Percentiles rank a stretch among this genome's conserved stretches.
Conservation (phyloP, 129 eudicot species). For the Arctium minus region DNA sequence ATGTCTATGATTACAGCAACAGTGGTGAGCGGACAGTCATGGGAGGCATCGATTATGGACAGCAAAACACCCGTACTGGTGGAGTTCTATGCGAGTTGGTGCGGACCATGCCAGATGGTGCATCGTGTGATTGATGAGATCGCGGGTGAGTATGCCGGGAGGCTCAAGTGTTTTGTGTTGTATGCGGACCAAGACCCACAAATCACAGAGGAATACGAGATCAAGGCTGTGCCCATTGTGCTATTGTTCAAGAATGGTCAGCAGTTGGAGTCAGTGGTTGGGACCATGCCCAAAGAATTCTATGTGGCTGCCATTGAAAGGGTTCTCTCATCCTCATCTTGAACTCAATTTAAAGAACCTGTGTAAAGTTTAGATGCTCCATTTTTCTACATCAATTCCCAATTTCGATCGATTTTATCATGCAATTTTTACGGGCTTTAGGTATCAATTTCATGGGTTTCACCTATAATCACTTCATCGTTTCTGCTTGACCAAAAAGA, state of each 20-base stretch:
- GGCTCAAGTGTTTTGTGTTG: slow-evolving; percentile 58
- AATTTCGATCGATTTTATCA: neutral
- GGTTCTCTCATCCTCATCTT: slow-evolving; percentile 46
- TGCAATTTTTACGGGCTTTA: neutral
- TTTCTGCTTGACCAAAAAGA: neutral
- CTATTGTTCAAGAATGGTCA: slow-evolving; percentile 80
- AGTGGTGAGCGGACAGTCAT: slow-evolving; percentile 60
- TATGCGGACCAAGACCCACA: slow-evolving; percentile 63
- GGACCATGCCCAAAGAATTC: slow-evolving; percentile 98
- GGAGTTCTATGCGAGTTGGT: slow-evolving; percentile 96
- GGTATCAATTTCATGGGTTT: neutral
- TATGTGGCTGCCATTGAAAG: slow-evolving; percentile 85
- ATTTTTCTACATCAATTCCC: neutral
- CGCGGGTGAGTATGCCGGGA: slow-evolving; percentile 75
- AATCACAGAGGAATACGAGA: slow-evolving; percentile 69
- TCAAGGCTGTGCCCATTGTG: slow-evolving; percentile 95
- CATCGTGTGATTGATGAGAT: slow-evolving; percentile 92
- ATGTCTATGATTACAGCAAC: slow-evolving; percentile 43
- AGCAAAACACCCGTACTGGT: slow-evolving; percentile 82
- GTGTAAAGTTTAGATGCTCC: slow-evolving; percentile 14
- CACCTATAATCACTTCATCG: neutral
- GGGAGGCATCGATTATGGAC: slow-evolving; percentile 62
- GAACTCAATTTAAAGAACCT: neutral
- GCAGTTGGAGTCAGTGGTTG: slow-evolving; percentile 61
- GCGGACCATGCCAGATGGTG: slow-evolving; percentile 99